phyloP scores from a whole-genome alignment of 768 basidiomycete genomes.

The Cystofilobasidium bisporidii region DNA sequence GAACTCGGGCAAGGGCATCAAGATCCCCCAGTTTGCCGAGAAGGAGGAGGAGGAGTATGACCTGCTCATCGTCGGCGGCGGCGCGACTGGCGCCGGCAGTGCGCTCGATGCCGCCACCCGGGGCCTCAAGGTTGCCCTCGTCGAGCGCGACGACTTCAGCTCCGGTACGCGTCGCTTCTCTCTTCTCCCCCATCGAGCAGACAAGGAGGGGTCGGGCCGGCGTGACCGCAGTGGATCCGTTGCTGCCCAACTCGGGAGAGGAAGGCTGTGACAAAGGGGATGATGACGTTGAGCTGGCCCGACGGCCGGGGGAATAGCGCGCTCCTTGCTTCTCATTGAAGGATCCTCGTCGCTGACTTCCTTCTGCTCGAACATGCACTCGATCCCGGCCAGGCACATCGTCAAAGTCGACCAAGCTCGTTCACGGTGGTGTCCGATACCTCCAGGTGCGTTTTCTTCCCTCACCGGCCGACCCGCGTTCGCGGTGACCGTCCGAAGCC shows the following conservation, averaged over 20 bases:
- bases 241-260: no score
- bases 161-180: constrained; percentile 49
- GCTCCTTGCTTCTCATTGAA: no score
- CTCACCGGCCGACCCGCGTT: neutral
- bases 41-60: constrained; percentile 57
- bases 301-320: no score
- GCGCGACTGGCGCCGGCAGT: constrained; percentile 92
- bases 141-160: constrained; percentile 85
- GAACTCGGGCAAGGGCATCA: constrained; percentile 33
- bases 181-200: neutral
- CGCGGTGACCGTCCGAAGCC: neutral
- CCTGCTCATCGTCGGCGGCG: constrained; percentile 78
- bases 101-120: constrained; percentile 88
- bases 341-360: no score
- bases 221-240: no score
- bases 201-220: no score
- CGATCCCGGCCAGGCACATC: constrained; percentile 59
- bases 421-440: constrained; percentile 95
- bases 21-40: constrained; percentile 28
- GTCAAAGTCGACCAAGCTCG: constrained; percentile 94
- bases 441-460: constrained; percentile 70
- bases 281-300: no score
- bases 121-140: constrained; percentile 83
- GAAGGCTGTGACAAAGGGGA: no score
- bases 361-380: no score